A percentile compares a stretch with the other conserved stretches of the same genome.
Evolutionary conservation across 2,329 filamentous ascomycete species (phyloP).

Genomic region (Ophiosphaerella korrae): DNA sequence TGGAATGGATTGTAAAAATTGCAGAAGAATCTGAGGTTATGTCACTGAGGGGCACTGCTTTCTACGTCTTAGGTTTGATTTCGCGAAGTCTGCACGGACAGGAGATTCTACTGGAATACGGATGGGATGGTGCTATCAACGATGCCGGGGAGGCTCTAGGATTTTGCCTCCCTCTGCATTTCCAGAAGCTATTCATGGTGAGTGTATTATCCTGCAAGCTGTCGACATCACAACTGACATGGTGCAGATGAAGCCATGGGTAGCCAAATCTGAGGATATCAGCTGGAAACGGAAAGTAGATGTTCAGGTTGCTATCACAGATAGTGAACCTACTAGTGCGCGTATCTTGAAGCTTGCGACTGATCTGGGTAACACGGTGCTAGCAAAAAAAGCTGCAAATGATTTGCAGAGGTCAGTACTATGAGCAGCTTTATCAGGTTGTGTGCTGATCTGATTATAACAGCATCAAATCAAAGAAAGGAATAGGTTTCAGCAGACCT

Average conservation of each 20-base stretch:
- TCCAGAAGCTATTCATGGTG: conserved; percentile 79
- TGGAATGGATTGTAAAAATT: conserved; percentile 84
- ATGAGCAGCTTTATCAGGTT: not conserved
- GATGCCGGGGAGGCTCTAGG: conserved; percentile 82
- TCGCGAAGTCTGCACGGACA: conserved; percentile 90
- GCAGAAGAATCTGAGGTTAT: conserved; percentile 87
- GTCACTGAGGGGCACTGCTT: conserved; percentile 92
- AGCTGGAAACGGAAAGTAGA: conserved; percentile 40
- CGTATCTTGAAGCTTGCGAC: conserved; percentile 84
- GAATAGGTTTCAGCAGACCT: conserved; percentile 74
- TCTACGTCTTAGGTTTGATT: conserved; percentile 92
- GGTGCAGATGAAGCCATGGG: conserved; percentile 47
- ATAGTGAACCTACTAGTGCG: conserved; percentile 66
- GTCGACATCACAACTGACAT: conserved; percentile 17
- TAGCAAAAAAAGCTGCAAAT: conserved; percentile 83
- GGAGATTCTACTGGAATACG: conserved; percentile 84
- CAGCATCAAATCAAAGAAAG: conserved; percentile 76
- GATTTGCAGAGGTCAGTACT: conserved; percentile 69
- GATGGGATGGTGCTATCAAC: conserved; percentile 92
- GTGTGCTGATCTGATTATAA: conserved; percentile 21
- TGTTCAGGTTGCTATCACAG: conserved; percentile 63
- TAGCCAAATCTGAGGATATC: conserved; percentile 34
- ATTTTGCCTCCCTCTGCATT: conserved; percentile 80
- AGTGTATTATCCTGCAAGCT: conserved; percentile 4
- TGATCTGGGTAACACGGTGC: conserved; percentile 89